Base-by-base conservation (phyloP, 2,329 filamentous ascomycete species). In the Aphanocladium album region DNA sequence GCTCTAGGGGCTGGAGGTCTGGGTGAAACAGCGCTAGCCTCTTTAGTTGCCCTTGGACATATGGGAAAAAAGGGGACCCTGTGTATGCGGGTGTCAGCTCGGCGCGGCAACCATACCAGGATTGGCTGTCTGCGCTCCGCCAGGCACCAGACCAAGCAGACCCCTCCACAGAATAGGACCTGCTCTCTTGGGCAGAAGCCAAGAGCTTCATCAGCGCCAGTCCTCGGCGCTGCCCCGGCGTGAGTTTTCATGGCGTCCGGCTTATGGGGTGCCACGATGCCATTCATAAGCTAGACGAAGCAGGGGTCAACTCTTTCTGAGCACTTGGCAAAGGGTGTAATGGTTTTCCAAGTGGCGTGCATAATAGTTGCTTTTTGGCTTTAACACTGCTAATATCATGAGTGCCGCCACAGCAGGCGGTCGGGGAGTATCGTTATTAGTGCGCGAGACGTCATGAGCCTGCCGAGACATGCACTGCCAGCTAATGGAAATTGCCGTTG, bases 191-290 rank as follows among this genome's bases (percentile, higher is more conserved):
- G 47, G 21, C 5, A 58, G 33, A 23, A 49, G 57, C 39, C 57
- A 53, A 52, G 35, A 39, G 37, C 46, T 27, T 23, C 25, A 23
- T n/a, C 25, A 35, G n/a, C 56, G 6, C 56, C 25, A 58, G 47
- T 23, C 23, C 17, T 53, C 57, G 49, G 57, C 57, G 57, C 49
- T 60, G 57, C 57, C 23, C 57, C 49, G 57, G 57, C 57, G 39
- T 19, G 19, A 19, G 25, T 37, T 35, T 46, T 27, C 4, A 53
- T 37, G 37, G 27, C 45, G 27, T 35, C n/a, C 19, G 30, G 54
- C 21, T 14, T 57, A 46, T 43, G 51, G 23, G 21, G 35, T 45
- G 21, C 41, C 23, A 27, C 19, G 27, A 47, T 35, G 27, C 27
- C 27, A 23, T 21, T 9, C 33, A n/a, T n/a, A n/a, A n/a, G n/a